A percentile compares a stretch with the other conserved stretches of the same genome.
phyloP scores from a whole-genome alignment of 2,329 filamentous ascomycete genomes.

The Cordyceps cateniannulata region DNA sequence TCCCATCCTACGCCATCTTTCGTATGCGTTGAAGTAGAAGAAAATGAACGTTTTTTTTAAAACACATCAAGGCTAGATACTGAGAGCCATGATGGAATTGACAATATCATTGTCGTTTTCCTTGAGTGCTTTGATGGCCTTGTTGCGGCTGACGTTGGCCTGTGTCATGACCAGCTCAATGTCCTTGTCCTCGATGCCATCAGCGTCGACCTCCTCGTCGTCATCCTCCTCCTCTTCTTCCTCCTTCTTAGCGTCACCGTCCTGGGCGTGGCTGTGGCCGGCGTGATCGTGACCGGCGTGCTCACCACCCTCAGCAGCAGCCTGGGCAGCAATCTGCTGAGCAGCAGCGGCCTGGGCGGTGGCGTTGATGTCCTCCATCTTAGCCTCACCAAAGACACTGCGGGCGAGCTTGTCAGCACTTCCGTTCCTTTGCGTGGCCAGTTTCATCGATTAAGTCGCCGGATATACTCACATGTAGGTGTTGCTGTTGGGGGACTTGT shows the following conservation, averaged over 20 bases:
- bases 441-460: not conserved
- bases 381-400: slow-evolving; percentile 98
- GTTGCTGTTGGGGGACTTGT: slow-evolving; percentile 98
- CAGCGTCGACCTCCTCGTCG: slow-evolving; percentile 90
- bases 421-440: not conserved
- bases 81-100: slow-evolving; percentile 99
- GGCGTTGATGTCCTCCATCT: slow-evolving; percentile 99
- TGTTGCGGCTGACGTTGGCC: slow-evolving; percentile 93
- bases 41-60: slow-evolving; percentile 19
- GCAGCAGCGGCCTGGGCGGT: slow-evolving; percentile 93
- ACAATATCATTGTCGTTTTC: slow-evolving; percentile 99
- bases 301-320: slow-evolving; percentile 57
- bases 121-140: slow-evolving; percentile 96
- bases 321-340: slow-evolving; percentile 82
- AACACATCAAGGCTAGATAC: slow-evolving; percentile 49
- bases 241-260: slow-evolving; percentile 65
- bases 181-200: slow-evolving; percentile 95
- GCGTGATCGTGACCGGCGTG: slow-evolving; percentile 68
- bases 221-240: slow-evolving; percentile 75
- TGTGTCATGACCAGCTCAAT: slow-evolving; percentile 99
- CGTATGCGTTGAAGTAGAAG: slow-evolving; percentile 6
- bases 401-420: not conserved
- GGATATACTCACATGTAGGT: slow-evolving; percentile 83
- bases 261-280: slow-evolving; percentile 57
- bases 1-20: slow-evolving; percentile 10